A percentile compares a stretch with the other conserved stretches of the same genome.
phyloP scores from a whole-genome alignment of 495 filamentous ascomycete genomes.

The Penicillium silybi region DNA sequence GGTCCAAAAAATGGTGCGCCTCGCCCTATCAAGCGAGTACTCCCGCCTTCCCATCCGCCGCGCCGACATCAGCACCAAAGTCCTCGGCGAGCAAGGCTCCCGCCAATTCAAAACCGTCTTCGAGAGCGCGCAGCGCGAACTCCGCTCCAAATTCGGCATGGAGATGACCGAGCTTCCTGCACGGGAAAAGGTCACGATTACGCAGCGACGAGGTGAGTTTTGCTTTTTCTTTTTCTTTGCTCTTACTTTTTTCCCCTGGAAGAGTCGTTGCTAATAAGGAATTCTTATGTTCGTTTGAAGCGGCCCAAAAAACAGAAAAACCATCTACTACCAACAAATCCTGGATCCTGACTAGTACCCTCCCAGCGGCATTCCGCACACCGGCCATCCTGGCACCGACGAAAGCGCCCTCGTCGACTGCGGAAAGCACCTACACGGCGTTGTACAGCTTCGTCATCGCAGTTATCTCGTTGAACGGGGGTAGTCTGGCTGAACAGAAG shows the following conservation, averaged over 20 bases:
- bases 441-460: conserved; percentile 77
- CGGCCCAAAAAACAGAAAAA: conserved; percentile 54
- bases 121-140: conserved; percentile 58
- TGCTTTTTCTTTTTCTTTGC: background rate
- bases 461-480: conserved; percentile 67
- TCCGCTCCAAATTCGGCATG: conserved; percentile 75
- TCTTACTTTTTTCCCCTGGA: background rate
- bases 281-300: conserved; percentile 27
- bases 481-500: conserved; percentile 68
- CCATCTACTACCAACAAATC: conserved; percentile 54
- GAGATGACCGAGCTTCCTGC: conserved; percentile 76
- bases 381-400: conserved; percentile 66
- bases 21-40: conserved; percentile 85
- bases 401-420: conserved; percentile 53
- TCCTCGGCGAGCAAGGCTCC: conserved; percentile 37
- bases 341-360: conserved; percentile 69
- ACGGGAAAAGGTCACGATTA: conserved; percentile 72
- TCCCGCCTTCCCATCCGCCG: conserved; percentile 72
- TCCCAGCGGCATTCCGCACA: conserved; percentile 62
- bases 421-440: conserved; percentile 74
- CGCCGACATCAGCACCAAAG: conserved; percentile 72
- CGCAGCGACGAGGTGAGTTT: conserved; percentile 68
- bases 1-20: conserved; percentile 86
- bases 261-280: background rate
- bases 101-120: conserved; percentile 68